phyloP scores from a whole-genome alignment of 768 basidiomycete genomes.

The Kwoniella sp. region DNA sequence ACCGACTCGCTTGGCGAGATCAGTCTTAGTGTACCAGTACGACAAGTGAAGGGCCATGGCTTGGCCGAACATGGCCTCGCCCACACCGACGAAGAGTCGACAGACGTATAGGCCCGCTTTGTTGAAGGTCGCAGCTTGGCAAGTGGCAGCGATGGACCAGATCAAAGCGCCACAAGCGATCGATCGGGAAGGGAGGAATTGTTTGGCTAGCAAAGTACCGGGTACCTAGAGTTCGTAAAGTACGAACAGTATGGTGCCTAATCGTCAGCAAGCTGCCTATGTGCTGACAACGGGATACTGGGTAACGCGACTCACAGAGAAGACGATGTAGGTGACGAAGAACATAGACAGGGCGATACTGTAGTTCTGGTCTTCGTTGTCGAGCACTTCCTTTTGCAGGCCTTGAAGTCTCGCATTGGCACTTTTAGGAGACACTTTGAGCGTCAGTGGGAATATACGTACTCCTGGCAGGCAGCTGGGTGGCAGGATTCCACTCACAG shows the following conservation, averaged over 20 bases:
- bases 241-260: neutral
- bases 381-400: conserved; percentile 51
- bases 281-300: neutral
- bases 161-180: conserved; percentile 57
- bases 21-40: conserved; percentile 54
- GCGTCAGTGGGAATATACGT: neutral
- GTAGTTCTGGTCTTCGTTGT: conserved; percentile 52
- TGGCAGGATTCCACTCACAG: conserved; percentile 35
- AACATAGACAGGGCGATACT: conserved; percentile 53
- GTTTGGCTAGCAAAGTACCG: conserved; percentile 57
- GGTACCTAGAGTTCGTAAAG: conserved; percentile 42
- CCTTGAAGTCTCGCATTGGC: conserved; percentile 56
- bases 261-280: neutral
- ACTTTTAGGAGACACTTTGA: conserved; percentile 12
- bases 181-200: conserved; percentile 52
- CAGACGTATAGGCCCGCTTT: conserved; percentile 56
- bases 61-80: conserved; percentile 55
- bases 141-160: conserved; percentile 57
- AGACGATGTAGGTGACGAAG: conserved; percentile 56
- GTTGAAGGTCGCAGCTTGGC: conserved; percentile 53
- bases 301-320: conserved; percentile 22
- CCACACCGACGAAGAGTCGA: conserved; percentile 55
- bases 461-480: neutral
- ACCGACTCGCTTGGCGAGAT: conserved; percentile 58
- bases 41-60: conserved; percentile 53